Evolutionary conservation across 1,284 basidiomycete genomes (phyloP), one percentile per base, ranked within the genome.

Genomic region (Sporisorium scitamineum): DNA sequence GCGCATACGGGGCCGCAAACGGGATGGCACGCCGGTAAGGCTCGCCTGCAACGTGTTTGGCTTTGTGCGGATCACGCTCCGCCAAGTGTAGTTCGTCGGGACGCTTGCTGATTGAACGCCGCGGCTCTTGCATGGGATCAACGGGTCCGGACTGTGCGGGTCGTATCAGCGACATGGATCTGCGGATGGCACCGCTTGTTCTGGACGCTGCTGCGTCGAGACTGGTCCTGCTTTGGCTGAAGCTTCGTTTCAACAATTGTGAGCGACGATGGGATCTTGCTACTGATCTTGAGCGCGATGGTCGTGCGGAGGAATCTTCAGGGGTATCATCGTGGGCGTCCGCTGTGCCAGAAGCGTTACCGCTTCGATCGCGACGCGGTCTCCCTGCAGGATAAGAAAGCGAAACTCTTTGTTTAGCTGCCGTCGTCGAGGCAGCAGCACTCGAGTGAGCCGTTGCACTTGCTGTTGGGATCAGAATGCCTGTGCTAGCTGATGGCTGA

Each of bases 101-200:
- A 5, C 78, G 64, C 29, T 74, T 73, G 41, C 56, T 54, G 26
- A 79, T 79, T 1, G 75, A 72, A 9, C 75, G 27, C 11, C 78
- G 54, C 5, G 78, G 78, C 42, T 79, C 76, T 24, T 59, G 60
- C 58, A 73, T 62, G 2, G 76, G 76, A 27, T 78, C 76, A 20
- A 73, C 48, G 22, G 72, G 72, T 27, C 24, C 61, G 10, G 39
- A n/a, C 18, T 54, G 57, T 7, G 51, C 22, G 11, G 39, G 34
- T 20, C 54, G 32, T 0, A 61, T 27, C 1, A 73, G 18, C 9
- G 70, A 68, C 11, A 67, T 45, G 24, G 70, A 63, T 24, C 62
- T 27, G 10, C 64, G 55, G 18, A 63, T 18, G 11, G 68, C 68
- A 20, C 61, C 68, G 42, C 55, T 52, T 0, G 64, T 56, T 24